Percentiles rank a stretch among this genome's conserved stretches.
Conservation (phyloP, 2,329 filamentous ascomycete species). For the Arthroderma sp. region DNA sequence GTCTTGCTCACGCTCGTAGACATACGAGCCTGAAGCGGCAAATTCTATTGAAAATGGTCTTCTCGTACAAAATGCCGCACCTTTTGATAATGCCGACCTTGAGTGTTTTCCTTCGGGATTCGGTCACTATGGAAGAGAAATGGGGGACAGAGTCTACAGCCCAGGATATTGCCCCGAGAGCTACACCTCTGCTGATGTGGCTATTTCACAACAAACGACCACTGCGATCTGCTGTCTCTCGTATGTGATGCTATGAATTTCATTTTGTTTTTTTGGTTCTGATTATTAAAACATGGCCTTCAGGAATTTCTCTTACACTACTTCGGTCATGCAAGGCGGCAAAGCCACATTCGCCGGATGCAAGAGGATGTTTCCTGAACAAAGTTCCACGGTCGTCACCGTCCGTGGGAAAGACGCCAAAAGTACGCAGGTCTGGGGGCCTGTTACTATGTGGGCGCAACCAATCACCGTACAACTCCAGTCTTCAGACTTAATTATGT, state of each 20-base stretch:
- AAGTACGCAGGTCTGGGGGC: conserved; percentile 12
- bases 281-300: too few species aligned
- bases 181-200: conserved; percentile 14
- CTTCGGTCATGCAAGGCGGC: too few species aligned
- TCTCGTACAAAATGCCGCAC: conserved; percentile 13
- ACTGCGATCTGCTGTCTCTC: conserved; percentile 17
- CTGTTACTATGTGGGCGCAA: conserved; percentile 19
- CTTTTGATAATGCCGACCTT: conserved; percentile 2
- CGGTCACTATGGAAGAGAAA: conserved; percentile 8
- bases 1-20: conserved; percentile 13
- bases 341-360: conserved; percentile 12
- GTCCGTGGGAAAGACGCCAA: conserved; percentile 4
- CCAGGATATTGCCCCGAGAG: conserved; percentile 17
- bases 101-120: conserved; percentile 11
- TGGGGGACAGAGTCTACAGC: conserved; percentile 11
- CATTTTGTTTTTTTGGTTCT: neutral
- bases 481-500: conserved; percentile 7
- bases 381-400: conserved; percentile 7
- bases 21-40: conserved; percentile 11
- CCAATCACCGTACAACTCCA: conserved; percentile 10
- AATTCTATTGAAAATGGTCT: conserved; percentile 11
- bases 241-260: conserved; percentile 7
- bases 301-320: too few species aligned
- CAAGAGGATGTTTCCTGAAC: conserved; percentile 7
- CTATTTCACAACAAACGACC: conserved; percentile 9